Base-by-base conservation (phyloP, 371 early-diverging fungal species). In the Apophysomyces ossiformis region DNA sequence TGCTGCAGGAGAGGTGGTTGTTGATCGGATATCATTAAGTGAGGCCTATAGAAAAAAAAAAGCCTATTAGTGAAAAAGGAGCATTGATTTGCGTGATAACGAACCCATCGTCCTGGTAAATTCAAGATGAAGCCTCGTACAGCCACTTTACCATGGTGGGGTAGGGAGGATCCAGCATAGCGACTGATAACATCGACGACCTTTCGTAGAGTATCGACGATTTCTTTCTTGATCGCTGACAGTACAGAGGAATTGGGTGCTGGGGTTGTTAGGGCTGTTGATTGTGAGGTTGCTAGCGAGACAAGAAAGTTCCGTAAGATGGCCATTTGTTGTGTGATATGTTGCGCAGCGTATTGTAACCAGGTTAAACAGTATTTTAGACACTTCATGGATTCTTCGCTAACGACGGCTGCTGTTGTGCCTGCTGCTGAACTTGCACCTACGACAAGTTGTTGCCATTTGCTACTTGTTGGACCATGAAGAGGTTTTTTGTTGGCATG, bases 131-230 rank as follows among this genome's bases (percentile, higher is more conserved):
- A 90, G 15, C 84, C 87, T 15, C 95, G 87, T 3, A 97, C 96
- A 37, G 84, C 86, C 59, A 84, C 75, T 65, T 92, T 84, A 18
- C 95, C 93, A 47, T 92, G 91, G 15, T 87, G 89, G 3, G 95
- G 94, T 37, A 97, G 75, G 58, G 91, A 90, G 5, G 89, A 78
- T 15, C 92, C 89, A 5, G 96, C 96, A 71, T 97, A 94, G 64
- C 89, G 85, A 47, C 91, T 91, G 58, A 97, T 85, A 21, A 96
- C 88, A n/a, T 90, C 93, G 4, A 97, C 93, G 0, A 95, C 97
- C 59, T 89, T 89, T 57, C 94, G 85, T 36, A 97, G 77, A 0
- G 95, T 95, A 41, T 89, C 87, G 0, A 94, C 93, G 2, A 96
- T 88, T 63, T 96, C 96, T 45, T 85, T 87, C 69, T 90, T 90